A percentile compares a stretch with the other conserved stretches of the same genome.
phyloP scores from a whole-genome alignment of 345 rosid genomes.

The Melaleuca alternifolia region DNA sequence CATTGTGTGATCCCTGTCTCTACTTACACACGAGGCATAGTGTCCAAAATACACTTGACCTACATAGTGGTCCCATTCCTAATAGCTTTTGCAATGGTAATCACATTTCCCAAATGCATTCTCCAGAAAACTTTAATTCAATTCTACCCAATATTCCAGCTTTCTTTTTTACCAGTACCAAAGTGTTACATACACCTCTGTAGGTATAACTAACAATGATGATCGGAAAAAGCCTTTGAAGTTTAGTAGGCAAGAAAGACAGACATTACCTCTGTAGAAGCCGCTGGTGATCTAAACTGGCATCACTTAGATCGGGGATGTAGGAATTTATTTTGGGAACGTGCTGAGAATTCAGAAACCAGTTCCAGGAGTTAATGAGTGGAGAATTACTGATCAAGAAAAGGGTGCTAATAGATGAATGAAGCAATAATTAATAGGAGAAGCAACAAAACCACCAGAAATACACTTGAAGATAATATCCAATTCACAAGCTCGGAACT shows the following conservation, averaged over 20 bases:
- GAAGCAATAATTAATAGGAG: not conserved
- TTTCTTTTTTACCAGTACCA: not conserved
- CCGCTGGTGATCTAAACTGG: conserved; percentile 86
- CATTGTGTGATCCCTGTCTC: not conserved
- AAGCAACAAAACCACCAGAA: not conserved
- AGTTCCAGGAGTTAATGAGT: not conserved
- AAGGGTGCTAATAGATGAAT: not conserved
- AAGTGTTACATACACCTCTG: not conserved
- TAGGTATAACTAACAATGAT: not conserved
- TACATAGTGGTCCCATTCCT: not conserved
- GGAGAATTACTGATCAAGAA: not conserved
- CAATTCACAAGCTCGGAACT: not conserved
- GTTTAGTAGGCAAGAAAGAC: conserved; percentile 8
- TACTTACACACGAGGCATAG: not conserved
- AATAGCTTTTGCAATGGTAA: not conserved
- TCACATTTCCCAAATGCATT: not conserved
- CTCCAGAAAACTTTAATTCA: not conserved
- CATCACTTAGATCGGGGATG: conserved; percentile 67
- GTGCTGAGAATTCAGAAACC: conserved; percentile 36
- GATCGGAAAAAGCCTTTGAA: not conserved
- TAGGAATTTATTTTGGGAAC: conserved; percentile 70
- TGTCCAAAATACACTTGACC: not conserved
- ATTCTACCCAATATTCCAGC: not conserved
- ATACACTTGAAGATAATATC: not conserved
- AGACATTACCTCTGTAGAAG: conserved; percentile 63